Evolutionary conservation across 768 basidiomycete genomes (phyloP).

Genomic region (Boletus eberwhitei): DNA sequence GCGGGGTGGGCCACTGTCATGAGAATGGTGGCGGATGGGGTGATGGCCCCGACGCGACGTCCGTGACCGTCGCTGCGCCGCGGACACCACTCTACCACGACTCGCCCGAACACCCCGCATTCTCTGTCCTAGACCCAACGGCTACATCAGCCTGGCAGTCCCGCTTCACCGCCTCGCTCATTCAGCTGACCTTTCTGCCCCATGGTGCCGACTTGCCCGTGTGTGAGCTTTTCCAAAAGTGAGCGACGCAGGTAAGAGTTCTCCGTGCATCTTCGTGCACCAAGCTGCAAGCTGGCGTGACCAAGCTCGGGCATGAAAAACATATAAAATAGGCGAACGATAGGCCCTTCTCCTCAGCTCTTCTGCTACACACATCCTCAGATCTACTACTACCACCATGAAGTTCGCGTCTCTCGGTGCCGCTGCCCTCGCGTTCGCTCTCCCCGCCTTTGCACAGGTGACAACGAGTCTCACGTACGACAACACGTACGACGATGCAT

Average conservation of each 20-base stretch:
- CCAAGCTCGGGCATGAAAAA: no score
- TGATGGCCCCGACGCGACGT: background rate
- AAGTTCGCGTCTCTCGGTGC: constrained; percentile 19
- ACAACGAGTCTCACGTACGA: constrained; percentile 28
- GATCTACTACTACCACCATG: constrained; percentile 13
- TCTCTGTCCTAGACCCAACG: background rate
- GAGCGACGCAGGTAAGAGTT: no score
- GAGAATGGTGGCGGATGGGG: background rate
- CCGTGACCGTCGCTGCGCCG: background rate
- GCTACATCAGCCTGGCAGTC: background rate
- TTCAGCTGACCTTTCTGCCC: constrained; percentile 4
- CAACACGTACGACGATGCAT: constrained; percentile 28
- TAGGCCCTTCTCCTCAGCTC: background rate
- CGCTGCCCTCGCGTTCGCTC: constrained; percentile 9
- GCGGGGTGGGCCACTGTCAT: background rate
- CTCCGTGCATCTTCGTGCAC: no score
- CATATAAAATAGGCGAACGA: background rate
- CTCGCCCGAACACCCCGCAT: no score
- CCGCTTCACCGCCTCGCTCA: background rate
- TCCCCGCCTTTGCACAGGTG: constrained; percentile 18
- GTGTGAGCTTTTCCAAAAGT: background rate
- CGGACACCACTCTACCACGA: no score
- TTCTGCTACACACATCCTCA: no score
- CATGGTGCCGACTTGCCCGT: background rate
- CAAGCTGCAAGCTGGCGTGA: no score